Conservation (phyloP, 2,329 filamentous ascomycete species). For the Claviceps lovelessii region DNA sequence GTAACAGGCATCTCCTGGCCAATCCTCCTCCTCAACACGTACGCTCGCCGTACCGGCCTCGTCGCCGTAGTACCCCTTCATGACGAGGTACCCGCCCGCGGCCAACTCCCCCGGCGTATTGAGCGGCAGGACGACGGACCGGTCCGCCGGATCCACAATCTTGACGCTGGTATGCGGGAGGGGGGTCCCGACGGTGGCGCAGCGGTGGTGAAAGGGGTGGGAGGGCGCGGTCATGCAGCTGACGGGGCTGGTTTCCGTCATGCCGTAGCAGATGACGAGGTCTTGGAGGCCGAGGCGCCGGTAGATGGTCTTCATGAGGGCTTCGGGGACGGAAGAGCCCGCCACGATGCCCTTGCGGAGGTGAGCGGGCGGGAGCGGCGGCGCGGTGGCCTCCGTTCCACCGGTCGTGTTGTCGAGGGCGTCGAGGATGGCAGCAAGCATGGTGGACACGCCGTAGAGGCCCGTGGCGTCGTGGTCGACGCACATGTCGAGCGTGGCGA, state of each 20-base stretch:
- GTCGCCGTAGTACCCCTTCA: constrained; percentile 85
- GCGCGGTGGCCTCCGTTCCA: constrained; percentile 17
- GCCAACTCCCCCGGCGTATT: constrained; percentile 67
- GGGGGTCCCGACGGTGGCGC: constrained; percentile 61
- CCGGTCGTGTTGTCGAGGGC: constrained; percentile 34
- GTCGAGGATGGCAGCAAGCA: constrained; percentile 82
- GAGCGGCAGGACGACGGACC: constrained; percentile 47
- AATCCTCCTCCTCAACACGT: constrained; percentile 29
- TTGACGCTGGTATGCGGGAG: constrained; percentile 70
- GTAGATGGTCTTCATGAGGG: constrained; percentile 67
- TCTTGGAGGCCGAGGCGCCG: constrained; percentile 60
- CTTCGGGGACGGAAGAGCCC: constrained; percentile 68
- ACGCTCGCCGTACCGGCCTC: constrained; percentile 53
- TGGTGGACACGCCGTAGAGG: constrained; percentile 83
- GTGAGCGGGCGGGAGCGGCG: constrained; percentile 9
- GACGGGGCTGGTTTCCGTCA: constrained; percentile 79
- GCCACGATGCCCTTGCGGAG: constrained; percentile 86
- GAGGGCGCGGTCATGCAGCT: constrained; percentile 67
- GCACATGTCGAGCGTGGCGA: constrained; percentile 48
- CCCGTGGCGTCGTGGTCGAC: constrained; percentile 41
- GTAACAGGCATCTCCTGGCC: no score
- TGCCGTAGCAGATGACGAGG: constrained; percentile 88
- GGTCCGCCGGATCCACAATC: constrained; percentile 57
- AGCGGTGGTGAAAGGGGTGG: constrained; percentile 60
- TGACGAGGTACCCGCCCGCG: constrained; percentile 71